phyloP scores from a whole-genome alignment of 192 early-diverging fungal species.

The Fimicolochytrium jonesii region DNA sequence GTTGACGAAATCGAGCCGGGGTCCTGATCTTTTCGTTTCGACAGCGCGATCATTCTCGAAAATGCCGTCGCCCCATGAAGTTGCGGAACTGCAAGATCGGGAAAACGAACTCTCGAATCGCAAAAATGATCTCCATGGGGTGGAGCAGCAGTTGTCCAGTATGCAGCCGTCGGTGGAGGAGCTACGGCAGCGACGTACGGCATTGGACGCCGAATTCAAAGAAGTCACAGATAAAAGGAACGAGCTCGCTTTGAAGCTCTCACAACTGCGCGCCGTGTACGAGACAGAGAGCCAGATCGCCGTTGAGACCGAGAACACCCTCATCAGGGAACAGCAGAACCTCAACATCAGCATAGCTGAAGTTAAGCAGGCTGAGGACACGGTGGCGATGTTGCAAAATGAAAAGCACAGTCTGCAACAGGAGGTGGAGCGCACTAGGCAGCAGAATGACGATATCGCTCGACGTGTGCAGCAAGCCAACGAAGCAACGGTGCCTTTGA shows the following conservation, averaged over 20 bases:
- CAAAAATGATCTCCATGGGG: conserved; percentile 58
- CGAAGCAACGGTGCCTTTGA: conserved; percentile 50
- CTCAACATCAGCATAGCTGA: conserved; percentile 42
- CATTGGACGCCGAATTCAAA: conserved; percentile 57
- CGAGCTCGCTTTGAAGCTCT: conserved; percentile 52
- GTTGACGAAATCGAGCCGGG: no score
- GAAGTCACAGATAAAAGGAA: conserved; percentile 58
- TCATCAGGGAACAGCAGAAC: conserved; percentile 40
- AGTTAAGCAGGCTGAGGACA: conserved; percentile 43
- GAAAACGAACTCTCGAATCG: conserved; percentile 30
- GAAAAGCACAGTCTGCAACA: conserved; percentile 27
- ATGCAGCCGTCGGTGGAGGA: conserved; percentile 50
- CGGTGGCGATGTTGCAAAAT: conserved; percentile 25
- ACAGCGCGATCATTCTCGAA: conserved; percentile 15
- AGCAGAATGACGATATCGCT: conserved; percentile 45
- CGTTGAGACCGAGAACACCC: conserved; percentile 47
- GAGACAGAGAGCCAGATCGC: conserved; percentile 57
- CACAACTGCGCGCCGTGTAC: conserved; percentile 52
- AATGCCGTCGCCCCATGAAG: conserved; percentile 11
- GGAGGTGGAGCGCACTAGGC: conserved; percentile 35
- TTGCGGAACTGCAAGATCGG: conserved; percentile 1
- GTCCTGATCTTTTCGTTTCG: no score
- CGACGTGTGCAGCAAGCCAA: conserved; percentile 45
- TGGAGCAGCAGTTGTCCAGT: conserved; percentile 55
- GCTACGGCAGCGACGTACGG: conserved; percentile 47